Conservation (phyloP, 768 basidiomycete genomes). For the Boletellus ananas region DNA sequence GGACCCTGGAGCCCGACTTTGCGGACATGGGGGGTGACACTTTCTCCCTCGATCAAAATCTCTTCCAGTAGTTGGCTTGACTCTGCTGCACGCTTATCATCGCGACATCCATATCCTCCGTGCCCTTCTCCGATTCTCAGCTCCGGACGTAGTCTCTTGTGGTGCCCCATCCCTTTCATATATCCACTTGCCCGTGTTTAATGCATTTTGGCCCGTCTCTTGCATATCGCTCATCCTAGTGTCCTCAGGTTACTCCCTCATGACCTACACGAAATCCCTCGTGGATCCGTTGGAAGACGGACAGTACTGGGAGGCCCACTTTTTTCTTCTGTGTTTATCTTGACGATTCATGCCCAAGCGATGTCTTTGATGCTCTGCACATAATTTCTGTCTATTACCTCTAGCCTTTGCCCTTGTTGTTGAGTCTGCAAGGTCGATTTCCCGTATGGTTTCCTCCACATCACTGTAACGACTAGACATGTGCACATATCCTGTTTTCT, state of each 20-base stretch:
- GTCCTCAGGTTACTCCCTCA: constrained; percentile 17
- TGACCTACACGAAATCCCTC: constrained; percentile 21
- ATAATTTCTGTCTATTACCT: constrained; percentile 10
- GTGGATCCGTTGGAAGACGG: constrained; percentile 13
- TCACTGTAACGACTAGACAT: constrained; percentile 74
- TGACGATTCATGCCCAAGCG: constrained; percentile 24
- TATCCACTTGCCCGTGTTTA: constrained; percentile 23
- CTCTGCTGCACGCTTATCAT: constrained; percentile 12
- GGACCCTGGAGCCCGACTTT: constrained; percentile 39
- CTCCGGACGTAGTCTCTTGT: constrained; percentile 27
- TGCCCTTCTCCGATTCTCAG: constrained; percentile 17
- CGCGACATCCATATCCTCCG: constrained; percentile 20
- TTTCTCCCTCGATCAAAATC: constrained; percentile 42
- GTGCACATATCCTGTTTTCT: constrained; percentile 40
- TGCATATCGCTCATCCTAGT: constrained; percentile 32
- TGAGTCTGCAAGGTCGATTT: constrained; percentile 19
- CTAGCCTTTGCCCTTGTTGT: constrained; percentile 18
- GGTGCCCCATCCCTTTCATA: constrained; percentile 28
- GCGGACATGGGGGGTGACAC: constrained; percentile 35
- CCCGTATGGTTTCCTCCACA: constrained; percentile 16
- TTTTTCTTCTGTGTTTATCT: constrained; percentile 15
- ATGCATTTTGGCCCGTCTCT: constrained; percentile 33
- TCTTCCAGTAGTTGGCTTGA: constrained; percentile 43
- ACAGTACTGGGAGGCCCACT: constrained; percentile 8
- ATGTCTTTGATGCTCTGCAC: constrained; percentile 27